Base-by-base conservation (phyloP, 768 basidiomycete species). In the Boletus eberwhitei region DNA sequence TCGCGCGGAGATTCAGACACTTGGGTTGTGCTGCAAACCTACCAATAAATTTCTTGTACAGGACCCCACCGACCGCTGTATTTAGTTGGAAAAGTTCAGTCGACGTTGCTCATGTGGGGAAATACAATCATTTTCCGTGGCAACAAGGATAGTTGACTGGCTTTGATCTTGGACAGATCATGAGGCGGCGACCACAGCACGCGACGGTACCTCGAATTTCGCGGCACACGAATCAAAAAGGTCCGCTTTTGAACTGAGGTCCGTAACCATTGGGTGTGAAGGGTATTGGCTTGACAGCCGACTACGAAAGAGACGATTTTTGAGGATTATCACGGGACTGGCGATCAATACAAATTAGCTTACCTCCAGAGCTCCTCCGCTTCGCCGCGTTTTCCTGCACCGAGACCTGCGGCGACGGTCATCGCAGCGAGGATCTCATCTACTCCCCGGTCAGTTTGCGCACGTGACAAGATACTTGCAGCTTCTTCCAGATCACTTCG, bases 401-500 rank as follows among this genome's bases (percentile, higher is more conserved):
- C 81, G 37, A 92, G 71, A 6, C 85, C 82, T 7, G 80, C 77
- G 7, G 84, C 85, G 45, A 89, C 86, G 2, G 79, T 77, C 64
- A 78, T 76, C 1, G 84, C 89, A 8, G 87, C 88, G 40, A 87
- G 74, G 14, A 89, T 77, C 64, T 92, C 90, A 37, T 61, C 61
- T 43, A 79, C 70, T 61, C 88, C 83, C 11, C 62, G 60, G 22
- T 64, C 57, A n/a, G 70, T 55, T 36, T 64, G 64, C 9, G 68
- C 79, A 61, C 84, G 85, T 43, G 77, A 72, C 22, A 87, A 67
- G 13, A 68, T 38, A 22, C 55, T 44, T 46, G 59, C 59, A 0
- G 89, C 84, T 67, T 92, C 90, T 59, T 90, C 87, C 50, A 93
- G 69, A 64, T 90, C 89, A 4, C 87, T 89, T 68, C 83, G 84